phyloP scores from a whole-genome alignment of 2,329 filamentous ascomycete genomes.

The Cercospora brassicicola region DNA sequence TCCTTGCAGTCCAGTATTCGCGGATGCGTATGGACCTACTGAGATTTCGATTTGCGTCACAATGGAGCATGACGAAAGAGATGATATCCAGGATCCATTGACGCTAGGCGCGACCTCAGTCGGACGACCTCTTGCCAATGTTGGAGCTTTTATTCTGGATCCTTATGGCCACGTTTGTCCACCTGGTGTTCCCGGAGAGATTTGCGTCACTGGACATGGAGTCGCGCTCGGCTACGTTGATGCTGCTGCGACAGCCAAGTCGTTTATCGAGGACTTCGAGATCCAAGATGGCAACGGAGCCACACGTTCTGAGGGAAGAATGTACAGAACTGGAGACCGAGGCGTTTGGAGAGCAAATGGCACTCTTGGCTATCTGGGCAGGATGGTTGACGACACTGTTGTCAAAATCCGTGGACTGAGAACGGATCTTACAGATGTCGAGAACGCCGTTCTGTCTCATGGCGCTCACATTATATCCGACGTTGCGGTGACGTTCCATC shows the following conservation, averaged over 20 bases:
- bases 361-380: slow-evolving; percentile 40
- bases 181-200: slow-evolving; percentile 46
- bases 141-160: slow-evolving; percentile 46
- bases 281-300: slow-evolving; percentile 2
- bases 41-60: slow-evolving; percentile 22
- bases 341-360: slow-evolving; percentile 42
- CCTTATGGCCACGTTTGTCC: slow-evolving; percentile 42
- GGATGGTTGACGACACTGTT: slow-evolving; percentile 47
- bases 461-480: slow-evolving; percentile 33
- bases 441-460: slow-evolving; percentile 34
- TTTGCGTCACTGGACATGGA: slow-evolving; percentile 45
- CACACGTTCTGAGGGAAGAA: slow-evolving; percentile 13
- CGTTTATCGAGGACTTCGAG: slow-evolving; percentile 16
- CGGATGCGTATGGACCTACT: slow-evolving; percentile 21
- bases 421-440: slow-evolving; percentile 53
- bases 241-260: slow-evolving; percentile 14
- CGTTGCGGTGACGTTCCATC: slow-evolving; percentile 28
- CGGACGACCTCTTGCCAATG: slow-evolving; percentile 40
- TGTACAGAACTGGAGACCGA: slow-evolving; percentile 46
- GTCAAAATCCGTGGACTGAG: slow-evolving; percentile 51
- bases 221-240: slow-evolving; percentile 43
- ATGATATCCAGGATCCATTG: slow-evolving; percentile 9
- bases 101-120: slow-evolving; percentile 15
- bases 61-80: slow-evolving; percentile 9
- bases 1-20: slow-evolving; percentile 8